Evolutionary conservation across 345 rosid species (phyloP).

Genomic region (Excoecaria agallocha): DNA sequence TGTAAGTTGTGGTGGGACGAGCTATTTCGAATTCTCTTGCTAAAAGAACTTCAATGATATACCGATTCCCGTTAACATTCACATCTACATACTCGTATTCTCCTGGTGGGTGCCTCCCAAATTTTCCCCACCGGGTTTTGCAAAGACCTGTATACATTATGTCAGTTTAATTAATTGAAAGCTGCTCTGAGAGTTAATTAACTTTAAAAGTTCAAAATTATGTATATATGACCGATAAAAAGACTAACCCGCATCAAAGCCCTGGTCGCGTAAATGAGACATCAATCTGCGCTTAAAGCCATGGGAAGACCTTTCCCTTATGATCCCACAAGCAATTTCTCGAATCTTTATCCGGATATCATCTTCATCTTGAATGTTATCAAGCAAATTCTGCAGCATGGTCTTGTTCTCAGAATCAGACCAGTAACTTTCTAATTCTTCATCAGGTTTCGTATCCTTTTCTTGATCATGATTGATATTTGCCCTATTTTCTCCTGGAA

Average conservation of each 20-base stretch:
- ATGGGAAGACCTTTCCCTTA: slow-evolving; percentile 25
- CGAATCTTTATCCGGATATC: slow-evolving; percentile 34
- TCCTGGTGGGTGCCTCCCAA: slow-evolving; percentile 55
- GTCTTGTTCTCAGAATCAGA: slow-evolving; percentile 42
- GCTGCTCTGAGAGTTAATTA: too few species aligned
- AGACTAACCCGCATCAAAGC: slow-evolving; percentile 74
- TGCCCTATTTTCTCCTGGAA: neutral
- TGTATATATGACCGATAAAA: too few species aligned
- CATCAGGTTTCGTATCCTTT: neutral
- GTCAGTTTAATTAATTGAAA: too few species aligned
- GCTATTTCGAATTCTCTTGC: slow-evolving; percentile 62
- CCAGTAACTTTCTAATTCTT: slow-evolving; percentile 17
- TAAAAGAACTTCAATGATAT: slow-evolving; percentile 55
- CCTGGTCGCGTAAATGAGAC: slow-evolving; percentile 51
- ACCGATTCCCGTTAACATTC: slow-evolving; percentile 40
- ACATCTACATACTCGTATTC: slow-evolving; percentile 66
- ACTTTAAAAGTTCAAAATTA: too few species aligned
- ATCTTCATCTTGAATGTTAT: neutral
- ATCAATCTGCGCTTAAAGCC: slow-evolving; percentile 49
- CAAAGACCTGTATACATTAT: slow-evolving; percentile 59
- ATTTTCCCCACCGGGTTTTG: slow-evolving; percentile 79
- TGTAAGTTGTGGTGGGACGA: slow-evolving; percentile 51
- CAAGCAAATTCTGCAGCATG: slow-evolving; percentile 30
- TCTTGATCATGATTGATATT: slow-evolving; percentile 7
- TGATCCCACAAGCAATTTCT: slow-evolving; percentile 21